phyloP scores from a whole-genome alignment of 805 yeast genomes.

The Candida cerambycidarum region DNA sequence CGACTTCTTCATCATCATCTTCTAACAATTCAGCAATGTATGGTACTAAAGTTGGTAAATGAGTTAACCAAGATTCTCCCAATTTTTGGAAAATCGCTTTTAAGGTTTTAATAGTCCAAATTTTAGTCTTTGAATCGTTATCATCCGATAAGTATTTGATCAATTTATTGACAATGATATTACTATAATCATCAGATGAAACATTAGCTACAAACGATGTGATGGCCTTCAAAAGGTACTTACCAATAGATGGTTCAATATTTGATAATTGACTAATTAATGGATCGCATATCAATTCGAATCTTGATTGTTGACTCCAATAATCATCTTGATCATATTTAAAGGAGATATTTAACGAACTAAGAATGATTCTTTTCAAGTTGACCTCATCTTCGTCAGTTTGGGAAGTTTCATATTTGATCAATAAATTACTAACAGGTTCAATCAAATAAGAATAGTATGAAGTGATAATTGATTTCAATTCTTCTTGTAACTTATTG shows the following conservation, averaged over 20 bases:
- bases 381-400: constrained; percentile 44
- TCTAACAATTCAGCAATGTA: constrained; percentile 92
- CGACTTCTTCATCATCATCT: constrained; percentile 92
- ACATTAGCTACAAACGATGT: constrained; percentile 72
- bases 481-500: constrained; percentile 76
- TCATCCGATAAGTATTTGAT: constrained; percentile 39
- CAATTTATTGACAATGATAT: constrained; percentile 49
- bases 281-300: constrained; percentile 64
- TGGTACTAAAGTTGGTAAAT: constrained; percentile 93
- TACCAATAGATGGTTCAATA: constrained; percentile 74
- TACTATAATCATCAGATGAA: constrained; percentile 69
- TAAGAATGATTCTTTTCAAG: constrained; percentile 70
- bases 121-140: constrained; percentile 69
- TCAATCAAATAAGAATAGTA: constrained; percentile 87
- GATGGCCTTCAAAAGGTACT: constrained; percentile 75
- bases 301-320: constrained; percentile 88
- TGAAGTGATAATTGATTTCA: constrained; percentile 83
- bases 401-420: constrained; percentile 44
- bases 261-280: constrained; percentile 64
- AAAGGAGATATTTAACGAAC: constrained; percentile 76
- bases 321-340: constrained; percentile 90
- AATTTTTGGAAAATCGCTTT: constrained; percentile 83
- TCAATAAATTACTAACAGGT: constrained; percentile 57
- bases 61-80: constrained; percentile 91
- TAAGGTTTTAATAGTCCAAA: constrained; percentile 79